Conservation (phyloP, 345 rosid species). For the Eucalyptus pauciflora region DNA sequence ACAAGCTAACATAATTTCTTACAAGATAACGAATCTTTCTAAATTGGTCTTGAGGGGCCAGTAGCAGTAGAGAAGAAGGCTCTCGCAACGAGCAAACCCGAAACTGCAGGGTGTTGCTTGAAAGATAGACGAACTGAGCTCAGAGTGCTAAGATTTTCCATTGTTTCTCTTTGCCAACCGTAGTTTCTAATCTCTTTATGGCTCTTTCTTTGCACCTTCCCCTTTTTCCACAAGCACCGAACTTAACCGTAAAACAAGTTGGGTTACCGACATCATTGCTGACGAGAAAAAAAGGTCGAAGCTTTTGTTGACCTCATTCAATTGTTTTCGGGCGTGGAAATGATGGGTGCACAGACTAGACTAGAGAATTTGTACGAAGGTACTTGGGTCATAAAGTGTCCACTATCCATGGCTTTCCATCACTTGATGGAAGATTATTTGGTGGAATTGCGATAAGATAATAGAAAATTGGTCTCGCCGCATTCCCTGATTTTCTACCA, state of each 20-base stretch:
- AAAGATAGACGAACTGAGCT: not conserved
- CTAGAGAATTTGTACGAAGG: not conserved
- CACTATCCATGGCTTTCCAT: not conserved
- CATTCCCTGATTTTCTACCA: not conserved
- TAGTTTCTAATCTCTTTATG: not conserved
- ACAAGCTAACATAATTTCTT: not conserved
- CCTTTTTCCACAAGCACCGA: not conserved
- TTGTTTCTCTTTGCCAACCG: not conserved
- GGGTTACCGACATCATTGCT: not conserved
- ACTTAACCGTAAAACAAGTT: not conserved
- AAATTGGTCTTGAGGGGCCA: not conserved
- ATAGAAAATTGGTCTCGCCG: not conserved
- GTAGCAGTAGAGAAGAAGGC: not conserved
- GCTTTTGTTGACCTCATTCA: not conserved
- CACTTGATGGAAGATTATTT: not conserved
- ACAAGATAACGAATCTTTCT: not conserved
- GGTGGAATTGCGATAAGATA: not conserved
- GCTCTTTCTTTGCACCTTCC: not conserved
- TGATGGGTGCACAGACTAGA: not conserved
- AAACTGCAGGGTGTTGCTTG: not conserved
- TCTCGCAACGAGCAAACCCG: not conserved
- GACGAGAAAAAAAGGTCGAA: not conserved
- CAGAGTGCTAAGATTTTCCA: not conserved
- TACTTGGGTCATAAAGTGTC: not conserved
- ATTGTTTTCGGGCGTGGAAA: not conserved